phyloP scores from a whole-genome alignment of 768 basidiomycete species.

The Rhizopogon vinicolor region DNA sequence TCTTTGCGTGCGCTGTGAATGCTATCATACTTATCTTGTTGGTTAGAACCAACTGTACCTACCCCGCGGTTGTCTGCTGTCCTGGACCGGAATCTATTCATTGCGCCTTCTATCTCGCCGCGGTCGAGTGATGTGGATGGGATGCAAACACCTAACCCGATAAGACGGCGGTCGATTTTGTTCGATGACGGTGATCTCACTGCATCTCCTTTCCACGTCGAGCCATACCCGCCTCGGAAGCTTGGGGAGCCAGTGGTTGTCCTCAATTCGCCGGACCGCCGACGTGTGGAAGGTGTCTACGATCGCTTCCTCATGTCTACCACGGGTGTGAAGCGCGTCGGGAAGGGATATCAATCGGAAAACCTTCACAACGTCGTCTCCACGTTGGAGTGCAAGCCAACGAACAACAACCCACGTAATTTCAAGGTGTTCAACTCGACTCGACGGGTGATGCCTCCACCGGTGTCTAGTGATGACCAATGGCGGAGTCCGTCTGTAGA shows the following conservation, averaged over 20 bases:
- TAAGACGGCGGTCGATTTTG: slow-evolving; percentile 7
- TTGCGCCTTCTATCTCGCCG: slow-evolving; percentile 41
- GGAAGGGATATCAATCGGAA: slow-evolving; percentile 79
- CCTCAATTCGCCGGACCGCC: slow-evolving; percentile 53
- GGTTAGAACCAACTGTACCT: slow-evolving; percentile 32
- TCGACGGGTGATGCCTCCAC: slow-evolving; percentile 62
- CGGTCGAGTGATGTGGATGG: slow-evolving; percentile 35
- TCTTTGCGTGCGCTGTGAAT: neutral
- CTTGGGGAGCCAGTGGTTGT: slow-evolving; percentile 28
- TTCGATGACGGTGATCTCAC: slow-evolving; percentile 46
- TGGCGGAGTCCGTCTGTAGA: slow-evolving; percentile 50
- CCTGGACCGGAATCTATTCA: slow-evolving; percentile 65
- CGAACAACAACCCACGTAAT: slow-evolving; percentile 14
- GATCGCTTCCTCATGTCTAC: slow-evolving; percentile 83
- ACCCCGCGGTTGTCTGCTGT: slow-evolving; percentile 60
- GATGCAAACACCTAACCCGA: slow-evolving; percentile 12
- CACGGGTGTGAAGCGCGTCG: slow-evolving; percentile 72
- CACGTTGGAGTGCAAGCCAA: slow-evolving; percentile 14
- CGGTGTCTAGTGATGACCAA: slow-evolving; percentile 63
- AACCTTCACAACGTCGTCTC: slow-evolving; percentile 31
- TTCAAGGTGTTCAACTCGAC: slow-evolving; percentile 26
- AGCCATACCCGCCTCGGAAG: slow-evolving; percentile 56
- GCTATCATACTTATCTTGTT: slow-evolving; percentile 3
- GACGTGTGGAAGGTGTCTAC: slow-evolving; percentile 68
- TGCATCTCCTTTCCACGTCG: slow-evolving; percentile 58